These are phyloP conservation scores for Sporothrix humicola DNA, from an alignment of 2,329 filamentous ascomycete genomes.

Conservation along the genomic window DNA sequence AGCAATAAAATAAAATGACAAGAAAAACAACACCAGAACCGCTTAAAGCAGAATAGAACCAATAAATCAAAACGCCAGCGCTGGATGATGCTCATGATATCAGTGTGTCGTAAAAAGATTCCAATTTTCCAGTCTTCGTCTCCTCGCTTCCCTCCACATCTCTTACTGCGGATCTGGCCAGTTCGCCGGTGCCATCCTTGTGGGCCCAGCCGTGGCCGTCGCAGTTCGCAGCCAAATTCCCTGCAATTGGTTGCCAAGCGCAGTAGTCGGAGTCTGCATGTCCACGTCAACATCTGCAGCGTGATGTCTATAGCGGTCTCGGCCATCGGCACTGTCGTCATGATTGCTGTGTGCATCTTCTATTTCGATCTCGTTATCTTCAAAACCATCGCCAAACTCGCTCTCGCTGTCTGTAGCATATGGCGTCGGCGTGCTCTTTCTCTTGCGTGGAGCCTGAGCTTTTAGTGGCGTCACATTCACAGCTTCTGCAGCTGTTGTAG, in stretches of 20 bases:
- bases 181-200: not conserved
- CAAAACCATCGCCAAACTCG: conserved; percentile 22
- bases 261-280: conserved; percentile 34
- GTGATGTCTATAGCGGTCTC: too few relatives aligned
- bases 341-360: not conserved
- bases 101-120: not conserved
- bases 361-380: not conserved
- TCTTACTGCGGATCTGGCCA: not conserved
- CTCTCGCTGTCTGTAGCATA: conserved; percentile 33
- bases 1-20: not conserved
- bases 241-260: conserved; percentile 32
- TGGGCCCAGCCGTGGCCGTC: conserved; percentile 2
- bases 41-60: not conserved
- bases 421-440: conserved; percentile 37
- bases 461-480: not conserved
- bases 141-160: not conserved
- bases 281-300: conserved; percentile 29
- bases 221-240: conserved; percentile 42
- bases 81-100: conserved; percentile 6
- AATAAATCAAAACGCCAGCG: conserved; percentile 13
- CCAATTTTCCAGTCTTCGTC: not conserved
- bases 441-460: conserved; percentile 29
- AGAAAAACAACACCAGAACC: not conserved
- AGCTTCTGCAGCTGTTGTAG: not conserved
- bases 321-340: conserved; percentile 12